A percentile compares a stretch with the other conserved stretches of the same genome.
These are phyloP conservation scores for Pyronema omphalodes DNA, from an alignment of 495 filamentous ascomycete genomes.

Conservation along the genomic window DNA sequence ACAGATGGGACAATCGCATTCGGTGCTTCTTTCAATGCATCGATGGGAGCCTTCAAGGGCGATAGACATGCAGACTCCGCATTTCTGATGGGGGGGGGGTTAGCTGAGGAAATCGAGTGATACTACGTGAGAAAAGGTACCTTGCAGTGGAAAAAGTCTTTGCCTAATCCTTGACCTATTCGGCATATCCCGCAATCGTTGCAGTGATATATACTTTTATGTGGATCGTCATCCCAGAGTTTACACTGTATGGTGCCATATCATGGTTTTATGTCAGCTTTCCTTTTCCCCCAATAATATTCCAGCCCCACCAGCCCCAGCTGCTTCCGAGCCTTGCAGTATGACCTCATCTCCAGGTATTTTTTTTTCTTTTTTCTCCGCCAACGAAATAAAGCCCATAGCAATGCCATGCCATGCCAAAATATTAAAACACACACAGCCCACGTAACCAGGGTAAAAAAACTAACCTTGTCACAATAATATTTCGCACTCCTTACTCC, in stretches of 20 bases:
- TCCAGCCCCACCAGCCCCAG: too few species aligned
- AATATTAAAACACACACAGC: conserved; percentile 55
- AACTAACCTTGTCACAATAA: conserved; percentile 83
- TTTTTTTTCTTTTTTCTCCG: too few species aligned
- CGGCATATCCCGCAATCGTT: conserved; percentile 91
- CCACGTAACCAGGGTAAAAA: conserved; percentile 74
- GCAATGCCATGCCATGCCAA: too few species aligned
- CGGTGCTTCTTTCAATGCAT: conserved; percentile 83
- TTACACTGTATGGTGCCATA: conserved; percentile 65
- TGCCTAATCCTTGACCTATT: conserved; percentile 76
- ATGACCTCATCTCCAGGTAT: too few species aligned
- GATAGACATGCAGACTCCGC: conserved; percentile 79
- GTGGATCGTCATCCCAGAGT: conserved; percentile 84
- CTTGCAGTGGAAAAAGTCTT: conserved; percentile 97
- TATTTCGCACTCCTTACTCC: conserved; percentile 67
- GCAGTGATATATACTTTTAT: conserved; percentile 92
- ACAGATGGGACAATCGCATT: conserved; percentile 97
- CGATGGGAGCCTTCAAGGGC: conserved; percentile 62
- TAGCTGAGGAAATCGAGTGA: neutral
- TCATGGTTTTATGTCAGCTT: conserved; percentile 30
- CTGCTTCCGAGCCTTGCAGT: too few species aligned
- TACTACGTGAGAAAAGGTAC: conserved; percentile 30
- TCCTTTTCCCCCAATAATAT: conserved; percentile 45
- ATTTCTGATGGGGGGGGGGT: conserved; percentile 46
- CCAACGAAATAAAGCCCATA: too few species aligned